Base-by-base conservation (phyloP, 164 flowering plant species). In the Amborella trichopoda region DNA sequence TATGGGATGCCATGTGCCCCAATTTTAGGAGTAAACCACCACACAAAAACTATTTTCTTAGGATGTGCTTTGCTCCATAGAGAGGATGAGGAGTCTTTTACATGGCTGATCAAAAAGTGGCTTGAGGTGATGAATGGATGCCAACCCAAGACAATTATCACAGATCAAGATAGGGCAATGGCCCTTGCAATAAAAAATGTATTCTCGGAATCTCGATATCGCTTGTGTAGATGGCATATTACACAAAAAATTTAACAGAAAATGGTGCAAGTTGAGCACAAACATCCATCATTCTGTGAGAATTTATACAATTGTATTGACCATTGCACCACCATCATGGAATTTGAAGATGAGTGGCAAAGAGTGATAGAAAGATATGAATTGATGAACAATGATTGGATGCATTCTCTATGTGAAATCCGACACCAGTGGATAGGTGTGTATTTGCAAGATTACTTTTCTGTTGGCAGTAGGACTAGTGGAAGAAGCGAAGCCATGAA, bases 341-440 rank as follows among this genome's bases (percentile, higher is more conserved):
- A 83, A 51, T 83, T 83, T 63, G 87, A 79, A 59, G 64, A 75
- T 30, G 66, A 70, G 28, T 80, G 93, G 93, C 28, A 6, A 3
- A 45, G 56, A 45, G 71, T 83, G 22, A 67, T 79, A 51, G 80
- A 77, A 28, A 72, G 53, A 54, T 83, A 80, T 50, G 71, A 72
- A 41, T 73, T 77, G 5, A 64, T 48, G 40, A 59, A 56, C 30
- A 72, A 75, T 59, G 84, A 66, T 20, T 83, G 87, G 93, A 83
- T 83, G 48, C 80, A 64, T 54, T 74, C 78, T 16, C 58, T 83
- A 40, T 75, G 73, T 38, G 61, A 63, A 46, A 69, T 72, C 43
- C 83, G 93, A 11, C 60, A 20, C 16, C 77, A 73, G 18, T 82
- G 86, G 93, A 83, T 68, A 28, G 86, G 86, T 4, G 93, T 70